A percentile compares a stretch with the other conserved stretches of the same genome.
Conservation (phyloP, 352 stramenopile species). For the Phytophthora cajani region DNA sequence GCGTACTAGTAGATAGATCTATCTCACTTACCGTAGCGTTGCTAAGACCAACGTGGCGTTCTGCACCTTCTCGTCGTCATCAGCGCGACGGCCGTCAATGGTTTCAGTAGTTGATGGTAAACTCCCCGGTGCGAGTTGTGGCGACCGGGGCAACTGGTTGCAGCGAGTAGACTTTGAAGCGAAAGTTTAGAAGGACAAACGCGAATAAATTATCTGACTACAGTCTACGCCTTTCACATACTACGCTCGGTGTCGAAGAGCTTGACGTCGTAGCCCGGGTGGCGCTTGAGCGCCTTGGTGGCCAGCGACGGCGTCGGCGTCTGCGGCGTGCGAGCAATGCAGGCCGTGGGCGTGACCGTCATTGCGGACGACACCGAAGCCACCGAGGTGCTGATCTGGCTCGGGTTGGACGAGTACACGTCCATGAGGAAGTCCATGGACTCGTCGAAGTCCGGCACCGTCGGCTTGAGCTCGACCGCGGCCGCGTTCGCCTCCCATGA, state of each 20-base stretch:
- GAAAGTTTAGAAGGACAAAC: conserved; percentile 31
- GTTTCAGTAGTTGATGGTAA: conserved; percentile 21
- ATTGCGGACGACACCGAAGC: conserved; percentile 4
- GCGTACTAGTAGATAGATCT: not conserved
- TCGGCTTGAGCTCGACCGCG: conserved; percentile 33
- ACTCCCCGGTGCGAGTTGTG: not conserved
- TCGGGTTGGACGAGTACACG: conserved; percentile 65
- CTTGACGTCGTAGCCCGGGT: conserved; percentile 25
- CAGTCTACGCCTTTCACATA: conserved; percentile 21
- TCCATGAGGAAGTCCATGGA: conserved; percentile 88
- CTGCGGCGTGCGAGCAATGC: conserved; percentile 30
- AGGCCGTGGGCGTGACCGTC: conserved; percentile 37
- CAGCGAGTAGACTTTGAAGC: not conserved
- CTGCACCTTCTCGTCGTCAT: conserved; percentile 1
- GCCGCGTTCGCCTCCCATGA: conserved; percentile 32
- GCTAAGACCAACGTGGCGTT: conserved; percentile 4
- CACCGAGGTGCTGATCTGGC: conserved; percentile 36
- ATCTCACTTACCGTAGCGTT: not conserved
- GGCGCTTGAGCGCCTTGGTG: conserved; percentile 22
- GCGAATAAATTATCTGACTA: conserved; percentile 41
- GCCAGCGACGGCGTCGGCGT: conserved; percentile 25
- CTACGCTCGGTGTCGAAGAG: conserved; percentile 28
- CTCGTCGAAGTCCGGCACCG: conserved; percentile 69
- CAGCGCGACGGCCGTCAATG: conserved; percentile 3
- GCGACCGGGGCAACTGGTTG: conserved; percentile 1